A percentile compares a stretch with the other conserved stretches of the same genome.
These are phyloP conservation scores for Rhytidiadelphus loreus DNA, from an alignment of 225 moss, liverwort and hornwort genomes.

Conservation along the genomic window DNA sequence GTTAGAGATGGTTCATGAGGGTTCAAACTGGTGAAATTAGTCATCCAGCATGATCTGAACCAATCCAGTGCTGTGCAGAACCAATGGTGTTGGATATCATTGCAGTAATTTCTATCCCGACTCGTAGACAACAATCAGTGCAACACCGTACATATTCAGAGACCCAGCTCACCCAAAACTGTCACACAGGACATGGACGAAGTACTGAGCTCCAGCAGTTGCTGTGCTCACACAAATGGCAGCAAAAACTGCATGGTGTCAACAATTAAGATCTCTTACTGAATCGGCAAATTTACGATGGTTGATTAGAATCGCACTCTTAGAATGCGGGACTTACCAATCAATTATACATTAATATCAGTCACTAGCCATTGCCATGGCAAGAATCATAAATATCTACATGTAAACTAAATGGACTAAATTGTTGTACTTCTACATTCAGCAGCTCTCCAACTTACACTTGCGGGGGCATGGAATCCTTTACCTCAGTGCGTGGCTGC, in stretches of 20 bases:
- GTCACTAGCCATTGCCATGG: background rate
- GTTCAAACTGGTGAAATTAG: background rate
- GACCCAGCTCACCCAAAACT: background rate
- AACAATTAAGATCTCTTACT: background rate
- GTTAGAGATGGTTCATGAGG: background rate
- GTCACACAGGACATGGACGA: background rate
- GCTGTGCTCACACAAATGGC: background rate
- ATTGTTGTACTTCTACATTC: background rate
- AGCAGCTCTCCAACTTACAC: background rate
- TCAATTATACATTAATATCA: background rate
- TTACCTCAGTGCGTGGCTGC: background rate
- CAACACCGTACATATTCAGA: background rate
- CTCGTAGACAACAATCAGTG: constrained; percentile 64
- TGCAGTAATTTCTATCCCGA: constrained; percentile 36
- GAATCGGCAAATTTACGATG: background rate
- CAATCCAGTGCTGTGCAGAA: background rate
- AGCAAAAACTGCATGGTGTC: background rate
- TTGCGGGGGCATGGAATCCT: background rate
- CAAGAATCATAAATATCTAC: background rate
- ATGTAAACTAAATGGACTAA: background rate
- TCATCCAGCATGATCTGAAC: background rate
- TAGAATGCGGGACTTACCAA: background rate
- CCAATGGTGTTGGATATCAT: background rate
- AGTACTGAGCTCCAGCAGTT: background rate
- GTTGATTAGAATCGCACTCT: background rate